phyloP scores from a whole-genome alignment of 176 grass and related monocot species.

The Pontederia paniculata region DNA sequence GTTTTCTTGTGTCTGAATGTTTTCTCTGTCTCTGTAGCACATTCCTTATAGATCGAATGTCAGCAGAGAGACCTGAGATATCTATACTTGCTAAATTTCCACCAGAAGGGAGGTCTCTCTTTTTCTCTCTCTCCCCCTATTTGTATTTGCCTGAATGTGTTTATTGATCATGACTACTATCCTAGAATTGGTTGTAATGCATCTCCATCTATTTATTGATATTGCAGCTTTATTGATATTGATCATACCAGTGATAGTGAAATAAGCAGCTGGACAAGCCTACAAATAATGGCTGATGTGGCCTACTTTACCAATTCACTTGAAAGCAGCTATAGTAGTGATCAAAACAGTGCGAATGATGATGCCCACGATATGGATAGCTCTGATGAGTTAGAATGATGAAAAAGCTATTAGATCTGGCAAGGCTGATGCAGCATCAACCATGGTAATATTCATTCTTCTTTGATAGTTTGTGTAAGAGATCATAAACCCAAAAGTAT shows the following conservation, averaged over 20 bases:
- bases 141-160: not conserved
- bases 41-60: not conserved
- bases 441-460: not conserved
- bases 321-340: slow-evolving; percentile 22
- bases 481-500: no score
- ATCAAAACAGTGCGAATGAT: slow-evolving; percentile 13
- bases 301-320: slow-evolving; percentile 6
- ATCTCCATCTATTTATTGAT: not conserved
- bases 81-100: slow-evolving; percentile 16
- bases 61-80: slow-evolving; percentile 15
- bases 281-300: not conserved
- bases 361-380: slow-evolving; percentile 7
- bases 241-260: slow-evolving; percentile 6
- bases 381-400: slow-evolving; percentile 12
- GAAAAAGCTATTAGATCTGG: not conserved
- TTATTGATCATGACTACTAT: not conserved
- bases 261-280: slow-evolving; percentile 16
- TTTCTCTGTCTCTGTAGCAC: not conserved
- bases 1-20: not conserved
- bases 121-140: not conserved
- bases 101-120: slow-evolving; percentile 22
- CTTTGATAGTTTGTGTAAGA: no score
- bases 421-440: not conserved
- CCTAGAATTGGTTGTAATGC: not conserved
- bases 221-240: slow-evolving; percentile 15